A percentile compares a stretch with the other conserved stretches of the same genome.
Evolutionary conservation across 768 basidiomycete species (phyloP).

Genomic region (Phylloporus rhodoxanthus): DNA sequence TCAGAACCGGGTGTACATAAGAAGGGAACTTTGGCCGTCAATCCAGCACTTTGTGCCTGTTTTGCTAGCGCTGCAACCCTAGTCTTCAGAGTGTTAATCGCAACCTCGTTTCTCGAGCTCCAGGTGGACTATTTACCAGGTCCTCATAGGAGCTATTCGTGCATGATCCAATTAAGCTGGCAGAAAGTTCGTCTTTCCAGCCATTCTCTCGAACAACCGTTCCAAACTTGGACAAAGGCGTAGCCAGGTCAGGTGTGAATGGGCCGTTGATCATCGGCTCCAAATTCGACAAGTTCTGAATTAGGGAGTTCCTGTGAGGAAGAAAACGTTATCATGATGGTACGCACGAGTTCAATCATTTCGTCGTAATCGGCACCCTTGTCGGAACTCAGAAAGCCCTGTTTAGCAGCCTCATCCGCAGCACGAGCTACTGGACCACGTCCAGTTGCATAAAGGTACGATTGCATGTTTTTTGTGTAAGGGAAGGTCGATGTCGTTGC

Average conservation of each 20-base stretch:
- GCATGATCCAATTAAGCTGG: slow-evolving; percentile 94
- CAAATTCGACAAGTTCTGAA: slow-evolving; percentile 77
- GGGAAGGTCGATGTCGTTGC: slow-evolving; percentile 99
- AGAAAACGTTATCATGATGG: background rate
- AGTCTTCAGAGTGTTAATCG: slow-evolving; percentile 45
- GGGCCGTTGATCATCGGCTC: slow-evolving; percentile 96
- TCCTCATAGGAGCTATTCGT: slow-evolving; percentile 98
- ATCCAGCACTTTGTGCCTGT: slow-evolving; percentile 81
- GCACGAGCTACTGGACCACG: slow-evolving; percentile 79
- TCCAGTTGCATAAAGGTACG: slow-evolving; percentile 86
- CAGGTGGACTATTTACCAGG: slow-evolving; percentile 48
- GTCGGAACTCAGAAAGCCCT: slow-evolving; percentile 79
- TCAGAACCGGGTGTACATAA: slow-evolving; percentile 89
- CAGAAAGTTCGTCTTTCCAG: slow-evolving; percentile 92
- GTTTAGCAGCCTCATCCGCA: slow-evolving; percentile 74
- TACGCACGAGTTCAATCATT: slow-evolving; percentile 84
- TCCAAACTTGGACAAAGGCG: slow-evolving; percentile 86
- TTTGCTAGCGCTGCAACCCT: slow-evolving; percentile 85
- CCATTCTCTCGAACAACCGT: slow-evolving; percentile 74
- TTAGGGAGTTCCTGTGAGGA: background rate
- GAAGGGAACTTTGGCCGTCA: slow-evolving; percentile 81
- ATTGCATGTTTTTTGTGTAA: slow-evolving; percentile 84
- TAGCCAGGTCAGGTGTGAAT: slow-evolving; percentile 95
- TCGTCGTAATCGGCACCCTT: slow-evolving; percentile 91
- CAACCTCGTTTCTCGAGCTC: background rate